phyloP scores from a whole-genome alignment of 306 rosid species.

The Alnus rubra region DNA sequence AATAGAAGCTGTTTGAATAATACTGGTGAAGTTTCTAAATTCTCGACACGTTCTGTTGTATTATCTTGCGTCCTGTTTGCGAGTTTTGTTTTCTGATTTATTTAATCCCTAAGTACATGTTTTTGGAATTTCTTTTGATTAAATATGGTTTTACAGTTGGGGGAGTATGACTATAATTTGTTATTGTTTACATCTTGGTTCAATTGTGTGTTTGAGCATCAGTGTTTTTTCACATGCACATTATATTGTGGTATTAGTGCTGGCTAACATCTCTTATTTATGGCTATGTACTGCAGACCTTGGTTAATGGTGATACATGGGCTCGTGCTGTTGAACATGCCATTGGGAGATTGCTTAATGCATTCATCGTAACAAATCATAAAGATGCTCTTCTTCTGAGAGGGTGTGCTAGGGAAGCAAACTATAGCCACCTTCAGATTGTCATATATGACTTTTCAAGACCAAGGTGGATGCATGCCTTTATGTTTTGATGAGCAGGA shows the following conservation, averaged over 20 bases:
- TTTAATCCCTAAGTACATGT: not conserved
- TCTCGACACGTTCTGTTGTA: not conserved
- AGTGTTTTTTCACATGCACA: not conserved
- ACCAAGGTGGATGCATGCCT: slow-evolving; percentile 55
- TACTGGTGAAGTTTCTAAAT: not conserved
- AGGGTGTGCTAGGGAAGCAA: slow-evolving; percentile 74
- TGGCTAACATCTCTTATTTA: not conserved
- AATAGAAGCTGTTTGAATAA: not conserved
- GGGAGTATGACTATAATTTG: not conserved
- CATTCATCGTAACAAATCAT: slow-evolving; percentile 87
- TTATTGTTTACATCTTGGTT: not conserved
- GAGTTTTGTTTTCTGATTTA: not conserved
- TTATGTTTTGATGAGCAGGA: not conserved
- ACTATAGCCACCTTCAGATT: slow-evolving; percentile 60
- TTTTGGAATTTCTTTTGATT: not conserved
- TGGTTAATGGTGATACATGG: slow-evolving; percentile 72
- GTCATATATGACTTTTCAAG: slow-evolving; percentile 83
- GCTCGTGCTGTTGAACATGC: slow-evolving; percentile 80
- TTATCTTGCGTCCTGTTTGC: not conserved
- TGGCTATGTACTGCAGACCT: slow-evolving; percentile 52
- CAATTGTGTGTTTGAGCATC: not conserved
- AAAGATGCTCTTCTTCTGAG: slow-evolving; percentile 76
- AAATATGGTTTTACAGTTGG: not conserved
- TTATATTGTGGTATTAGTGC: not conserved
- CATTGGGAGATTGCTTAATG: slow-evolving; percentile 79